Evolutionary conservation across 2,329 filamentous ascomycete genomes (phyloP).

Genomic region (Acephala macrosclerotiorum): DNA sequence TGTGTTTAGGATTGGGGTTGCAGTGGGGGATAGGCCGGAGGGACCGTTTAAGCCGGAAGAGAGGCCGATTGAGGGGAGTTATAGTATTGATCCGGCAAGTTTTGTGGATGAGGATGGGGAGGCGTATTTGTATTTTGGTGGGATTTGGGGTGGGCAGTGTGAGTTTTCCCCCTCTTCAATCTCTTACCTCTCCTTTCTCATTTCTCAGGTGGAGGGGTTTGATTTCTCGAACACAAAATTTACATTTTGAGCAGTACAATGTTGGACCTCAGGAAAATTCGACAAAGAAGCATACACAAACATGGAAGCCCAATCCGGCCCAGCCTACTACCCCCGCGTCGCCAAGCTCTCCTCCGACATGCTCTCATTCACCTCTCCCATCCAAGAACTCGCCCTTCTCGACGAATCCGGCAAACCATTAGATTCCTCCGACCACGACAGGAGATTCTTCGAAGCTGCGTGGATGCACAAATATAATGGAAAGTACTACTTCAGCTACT

Average conservation of each 20-base stretch:
- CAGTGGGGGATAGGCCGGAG: slow-evolving; percentile 66
- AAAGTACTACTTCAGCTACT: slow-evolving; percentile 79
- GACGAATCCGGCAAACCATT: slow-evolving; percentile 67
- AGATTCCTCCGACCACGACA: slow-evolving; percentile 71
- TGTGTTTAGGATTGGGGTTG: slow-evolving; percentile 79
- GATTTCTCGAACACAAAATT: neutral
- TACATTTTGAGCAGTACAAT: slow-evolving; percentile 59
- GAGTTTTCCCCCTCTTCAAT: slow-evolving; percentile 2
- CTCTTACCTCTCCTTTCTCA: neutral
- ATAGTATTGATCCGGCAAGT: slow-evolving; percentile 78
- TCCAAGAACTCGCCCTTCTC: slow-evolving; percentile 69
- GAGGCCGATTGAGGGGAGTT: slow-evolving; percentile 71
- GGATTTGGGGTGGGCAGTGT: slow-evolving; percentile 79
- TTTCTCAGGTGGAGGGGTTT: neutral
- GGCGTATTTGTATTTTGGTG: slow-evolving; percentile 78
- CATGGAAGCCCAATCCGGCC: slow-evolving; percentile 66
- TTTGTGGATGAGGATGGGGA: slow-evolving; percentile 77
- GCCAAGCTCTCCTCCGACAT: slow-evolving; percentile 71
- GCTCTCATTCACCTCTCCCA: slow-evolving; percentile 62
- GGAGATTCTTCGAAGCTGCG: slow-evolving; percentile 81
- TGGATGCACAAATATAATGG: slow-evolving; percentile 79
- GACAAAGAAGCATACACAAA: slow-evolving; percentile 61
- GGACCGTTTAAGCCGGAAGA: slow-evolving; percentile 75
- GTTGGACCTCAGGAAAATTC: slow-evolving; percentile 68
- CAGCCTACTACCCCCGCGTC: slow-evolving; percentile 71